Conservation (phyloP, 2,329 filamentous ascomycete species). For the Aspergillus pseudonomiae region DNA sequence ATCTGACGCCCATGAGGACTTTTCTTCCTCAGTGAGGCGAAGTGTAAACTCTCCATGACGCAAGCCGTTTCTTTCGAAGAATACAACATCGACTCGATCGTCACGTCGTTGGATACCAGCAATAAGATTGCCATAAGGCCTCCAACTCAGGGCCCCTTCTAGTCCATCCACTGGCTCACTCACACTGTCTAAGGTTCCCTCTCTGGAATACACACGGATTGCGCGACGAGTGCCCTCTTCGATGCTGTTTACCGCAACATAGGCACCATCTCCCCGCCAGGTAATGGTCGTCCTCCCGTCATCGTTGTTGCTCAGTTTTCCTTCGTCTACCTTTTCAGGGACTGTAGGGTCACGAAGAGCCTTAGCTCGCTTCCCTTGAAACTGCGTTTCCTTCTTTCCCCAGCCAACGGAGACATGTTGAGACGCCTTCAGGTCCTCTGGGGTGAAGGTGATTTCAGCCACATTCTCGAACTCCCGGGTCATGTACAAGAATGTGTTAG, state of each 20-base stretch:
- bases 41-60: constrained; percentile 94
- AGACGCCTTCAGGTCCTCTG: constrained; percentile 80
- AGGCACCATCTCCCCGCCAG: constrained; percentile 94
- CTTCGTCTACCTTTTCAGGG: constrained; percentile 87
- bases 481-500: constrained; percentile 84
- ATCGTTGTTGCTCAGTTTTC: constrained; percentile 73
- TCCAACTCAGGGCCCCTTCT: constrained; percentile 87
- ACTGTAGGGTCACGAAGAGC: constrained; percentile 91
- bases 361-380: constrained; percentile 85
- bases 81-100: constrained; percentile 77
- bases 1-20: constrained; percentile 56
- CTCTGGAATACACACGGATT: constrained; percentile 86
- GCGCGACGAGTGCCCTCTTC: constrained; percentile 71
- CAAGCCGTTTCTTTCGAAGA: constrained; percentile 96
- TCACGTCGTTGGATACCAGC: constrained; percentile 77
- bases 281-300: constrained; percentile 73
- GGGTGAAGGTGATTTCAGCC: constrained; percentile 70
- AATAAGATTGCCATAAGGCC: constrained; percentile 86
- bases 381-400: constrained; percentile 98
- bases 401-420: constrained; percentile 96
- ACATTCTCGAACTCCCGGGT: constrained; percentile 86
- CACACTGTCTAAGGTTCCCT: constrained; percentile 87
- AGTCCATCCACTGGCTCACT: constrained; percentile 93
- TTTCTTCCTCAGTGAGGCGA: constrained; percentile 63
- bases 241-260: constrained; percentile 82